Percentiles rank a stretch among this genome's conserved stretches.
Conservation (phyloP, 75 land plant genomes). For the Pinus tabuliformis region DNA sequence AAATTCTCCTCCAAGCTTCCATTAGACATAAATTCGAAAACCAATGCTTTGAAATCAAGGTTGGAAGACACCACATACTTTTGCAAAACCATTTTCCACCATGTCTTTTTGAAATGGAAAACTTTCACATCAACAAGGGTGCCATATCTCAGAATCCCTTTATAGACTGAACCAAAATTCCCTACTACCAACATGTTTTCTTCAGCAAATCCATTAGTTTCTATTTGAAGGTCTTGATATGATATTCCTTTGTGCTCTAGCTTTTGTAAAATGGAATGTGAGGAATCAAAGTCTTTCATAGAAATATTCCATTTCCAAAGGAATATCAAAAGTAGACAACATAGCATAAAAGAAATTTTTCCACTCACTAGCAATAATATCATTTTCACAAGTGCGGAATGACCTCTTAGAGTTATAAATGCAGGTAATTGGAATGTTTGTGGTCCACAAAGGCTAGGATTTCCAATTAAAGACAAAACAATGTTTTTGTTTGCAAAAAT, state of each 20-base stretch:
- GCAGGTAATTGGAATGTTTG: neutral
- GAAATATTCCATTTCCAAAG: neutral
- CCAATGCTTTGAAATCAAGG: neutral
- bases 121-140: neutral
- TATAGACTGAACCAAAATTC: neutral
- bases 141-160: neutral
- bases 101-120: neutral
- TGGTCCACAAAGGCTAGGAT: conserved; percentile 3
- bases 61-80: neutral
- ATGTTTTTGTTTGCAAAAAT: neutral
- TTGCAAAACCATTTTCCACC: neutral
- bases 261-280: neutral
- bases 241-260: neutral
- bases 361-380: neutral
- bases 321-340: neutral
- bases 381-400: neutral
- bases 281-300: neutral
- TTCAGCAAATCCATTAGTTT: neutral
- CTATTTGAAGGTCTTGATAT: neutral
- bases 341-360: neutral
- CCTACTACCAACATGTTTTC: neutral
- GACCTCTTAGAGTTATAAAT: neutral
- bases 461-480: neutral
- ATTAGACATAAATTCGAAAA: neutral
- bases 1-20: conserved; percentile 6